Percentiles rank a stretch among this genome's conserved stretches.
Conservation (phyloP, 805 yeast genomes). For the Kazachstania bromeliacearum region DNA sequence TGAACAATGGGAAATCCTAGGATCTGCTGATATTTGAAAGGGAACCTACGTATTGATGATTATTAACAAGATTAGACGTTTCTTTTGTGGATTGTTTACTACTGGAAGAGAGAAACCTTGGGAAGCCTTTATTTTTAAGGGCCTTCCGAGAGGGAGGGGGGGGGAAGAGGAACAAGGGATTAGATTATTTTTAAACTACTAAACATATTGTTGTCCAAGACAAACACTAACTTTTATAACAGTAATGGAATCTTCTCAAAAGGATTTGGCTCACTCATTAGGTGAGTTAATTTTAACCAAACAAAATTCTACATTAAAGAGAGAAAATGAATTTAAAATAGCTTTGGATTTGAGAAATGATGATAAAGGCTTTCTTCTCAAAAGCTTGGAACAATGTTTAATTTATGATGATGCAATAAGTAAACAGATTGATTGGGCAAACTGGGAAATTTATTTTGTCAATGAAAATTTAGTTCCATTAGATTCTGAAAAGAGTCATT, state of each 20-base stretch:
- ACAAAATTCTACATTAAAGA: conserved; percentile 50
- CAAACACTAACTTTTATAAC: too few relatives aligned
- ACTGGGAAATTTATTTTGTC: conserved; percentile 75
- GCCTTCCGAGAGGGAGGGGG: too few relatives aligned
- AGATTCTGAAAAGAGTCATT: conserved; percentile 73
- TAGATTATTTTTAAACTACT: too few relatives aligned
- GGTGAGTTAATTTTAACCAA: conserved; percentile 18
- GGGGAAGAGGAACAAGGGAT: too few relatives aligned
- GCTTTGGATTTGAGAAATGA: conserved; percentile 47
- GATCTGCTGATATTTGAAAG: conserved; percentile 31
- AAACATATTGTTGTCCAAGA: too few relatives aligned
- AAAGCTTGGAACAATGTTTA: conserved; percentile 26
- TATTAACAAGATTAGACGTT: too few relatives aligned
- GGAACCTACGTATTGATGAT: too few relatives aligned
- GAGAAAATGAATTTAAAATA: conserved; percentile 43
- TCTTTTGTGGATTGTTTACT: too few relatives aligned
- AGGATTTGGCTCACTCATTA: neutral
- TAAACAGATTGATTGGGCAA: conserved; percentile 46
- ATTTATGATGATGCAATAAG: conserved; percentile 37
- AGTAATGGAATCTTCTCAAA: too few relatives aligned
- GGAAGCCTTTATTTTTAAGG: too few relatives aligned
- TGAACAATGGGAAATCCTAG: conserved; percentile 57
- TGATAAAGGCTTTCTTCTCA: conserved; percentile 46
- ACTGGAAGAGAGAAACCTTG: neutral
- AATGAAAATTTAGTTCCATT: conserved; percentile 85